These are phyloP conservation scores for Fraxinus baroniana DNA, from an alignment of 305 asterid genomes.

Conservation along the genomic window DNA sequence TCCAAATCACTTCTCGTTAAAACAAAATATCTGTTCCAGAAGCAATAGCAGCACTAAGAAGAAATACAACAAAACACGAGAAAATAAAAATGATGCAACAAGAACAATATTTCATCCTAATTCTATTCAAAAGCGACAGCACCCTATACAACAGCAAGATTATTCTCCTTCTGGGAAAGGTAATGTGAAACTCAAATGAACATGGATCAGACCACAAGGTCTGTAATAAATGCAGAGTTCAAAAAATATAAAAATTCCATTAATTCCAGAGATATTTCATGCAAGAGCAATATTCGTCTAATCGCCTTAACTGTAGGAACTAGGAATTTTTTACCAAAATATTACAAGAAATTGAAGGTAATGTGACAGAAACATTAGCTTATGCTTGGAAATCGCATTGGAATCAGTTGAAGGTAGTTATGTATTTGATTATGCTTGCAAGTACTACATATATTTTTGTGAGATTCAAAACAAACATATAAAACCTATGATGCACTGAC, in stretches of 20 bases:
- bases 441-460: not conserved
- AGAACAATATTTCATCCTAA: not conserved
- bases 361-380: not conserved
- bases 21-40: slow-evolving; percentile 77
- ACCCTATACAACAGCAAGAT: not conserved
- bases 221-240: not conserved
- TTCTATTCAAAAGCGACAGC: slow-evolving; percentile 1
- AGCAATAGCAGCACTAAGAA: slow-evolving; percentile 24
- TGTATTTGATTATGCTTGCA: not conserved
- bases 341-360: not conserved
- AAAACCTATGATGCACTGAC: not conserved
- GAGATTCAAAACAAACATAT: not conserved
- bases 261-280: not conserved
- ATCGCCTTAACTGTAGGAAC: not conserved
- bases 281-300: not conserved
- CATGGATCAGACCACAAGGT: not conserved
- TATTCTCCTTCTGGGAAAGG: not conserved
- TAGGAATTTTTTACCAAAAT: not conserved
- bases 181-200: not conserved
- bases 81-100: not conserved
- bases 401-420: not conserved
- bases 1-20: slow-evolving; percentile 79
- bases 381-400: not conserved
- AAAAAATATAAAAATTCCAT: not conserved
- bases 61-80: not conserved